Percentiles rank a stretch among this genome's conserved stretches.
Conservation (phyloP, 768 basidiomycete genomes). For the Fomitopsis serialis region DNA sequence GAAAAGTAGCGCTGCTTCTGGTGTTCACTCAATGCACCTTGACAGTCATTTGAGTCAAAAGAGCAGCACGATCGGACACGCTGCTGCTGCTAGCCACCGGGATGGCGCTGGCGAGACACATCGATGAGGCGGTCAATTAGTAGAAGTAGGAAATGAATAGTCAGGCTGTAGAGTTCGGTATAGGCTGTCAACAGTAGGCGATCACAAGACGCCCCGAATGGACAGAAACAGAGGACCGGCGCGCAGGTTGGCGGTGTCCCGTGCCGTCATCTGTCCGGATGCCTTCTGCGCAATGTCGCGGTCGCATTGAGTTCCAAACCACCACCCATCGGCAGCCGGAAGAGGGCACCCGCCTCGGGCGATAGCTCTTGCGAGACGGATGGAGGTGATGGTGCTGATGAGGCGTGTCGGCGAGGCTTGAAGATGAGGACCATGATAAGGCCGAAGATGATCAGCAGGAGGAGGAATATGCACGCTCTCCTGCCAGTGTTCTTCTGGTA, state of each 20-base stretch:
- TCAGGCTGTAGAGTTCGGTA: neutral
- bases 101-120: no score
- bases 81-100: no score
- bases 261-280: neutral
- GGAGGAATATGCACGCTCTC: slow-evolving; percentile 88
- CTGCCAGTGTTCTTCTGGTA: slow-evolving; percentile 94
- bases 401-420: slow-evolving; percentile 68
- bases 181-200: neutral
- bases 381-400: slow-evolving; percentile 20
- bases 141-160: no score
- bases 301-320: neutral
- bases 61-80: no score
- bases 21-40: no score
- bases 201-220: neutral
- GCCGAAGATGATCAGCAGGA: slow-evolving; percentile 85
- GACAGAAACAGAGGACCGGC: neutral
- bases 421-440: slow-evolving; percentile 86
- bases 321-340: slow-evolving; percentile 3
- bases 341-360: slow-evolving; percentile 1
- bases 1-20: no score
- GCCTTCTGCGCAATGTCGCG: neutral
- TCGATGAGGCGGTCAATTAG: no score
- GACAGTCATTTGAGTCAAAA: no score
- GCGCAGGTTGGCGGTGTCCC: neutral
- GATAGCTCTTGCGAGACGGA: neutral